These are phyloP conservation scores for Saccharomyces mikatae DNA, from an alignment of 805 yeast species.

Conservation along the genomic window DNA sequence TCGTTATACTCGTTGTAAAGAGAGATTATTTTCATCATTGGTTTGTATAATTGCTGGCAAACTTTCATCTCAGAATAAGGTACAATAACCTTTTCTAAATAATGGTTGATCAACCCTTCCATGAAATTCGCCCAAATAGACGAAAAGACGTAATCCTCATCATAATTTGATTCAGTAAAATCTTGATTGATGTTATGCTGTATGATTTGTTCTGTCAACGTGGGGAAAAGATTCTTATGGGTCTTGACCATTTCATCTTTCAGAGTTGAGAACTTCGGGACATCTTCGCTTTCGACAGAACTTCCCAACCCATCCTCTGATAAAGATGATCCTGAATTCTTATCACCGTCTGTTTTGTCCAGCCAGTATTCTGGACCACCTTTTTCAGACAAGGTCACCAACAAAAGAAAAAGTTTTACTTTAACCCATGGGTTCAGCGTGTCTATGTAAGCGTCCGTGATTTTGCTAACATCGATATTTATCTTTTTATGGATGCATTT, in stretches of 20 bases:
- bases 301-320: background rate
- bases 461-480: slow-evolving; percentile 22
- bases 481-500: slow-evolving; percentile 28
- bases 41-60: slow-evolving; percentile 31
- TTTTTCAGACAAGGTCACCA: slow-evolving; percentile 27
- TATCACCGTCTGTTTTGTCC: slow-evolving; percentile 19
- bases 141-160: slow-evolving; percentile 30
- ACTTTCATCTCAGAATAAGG: slow-evolving; percentile 32
- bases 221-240: slow-evolving; percentile 10
- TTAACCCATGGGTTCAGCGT: slow-evolving; percentile 25
- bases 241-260: background rate
- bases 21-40: slow-evolving; percentile 32
- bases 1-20: slow-evolving; percentile 31
- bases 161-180: slow-evolving; percentile 25
- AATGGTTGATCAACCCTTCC: slow-evolving; percentile 33
- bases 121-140: slow-evolving; percentile 34
- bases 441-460: slow-evolving; percentile 17
- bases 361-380: slow-evolving; percentile 33
- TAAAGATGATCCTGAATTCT: slow-evolving; percentile 2
- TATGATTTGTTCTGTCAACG: slow-evolving; percentile 28
- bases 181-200: slow-evolving; percentile 29
- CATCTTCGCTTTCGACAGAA: background rate
- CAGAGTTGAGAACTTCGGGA: background rate
- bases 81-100: slow-evolving; percentile 29
- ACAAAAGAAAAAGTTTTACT: slow-evolving; percentile 23